Base-by-base conservation (phyloP, 208 protist genomes). In the Acanthamoeba royreba region DNA sequence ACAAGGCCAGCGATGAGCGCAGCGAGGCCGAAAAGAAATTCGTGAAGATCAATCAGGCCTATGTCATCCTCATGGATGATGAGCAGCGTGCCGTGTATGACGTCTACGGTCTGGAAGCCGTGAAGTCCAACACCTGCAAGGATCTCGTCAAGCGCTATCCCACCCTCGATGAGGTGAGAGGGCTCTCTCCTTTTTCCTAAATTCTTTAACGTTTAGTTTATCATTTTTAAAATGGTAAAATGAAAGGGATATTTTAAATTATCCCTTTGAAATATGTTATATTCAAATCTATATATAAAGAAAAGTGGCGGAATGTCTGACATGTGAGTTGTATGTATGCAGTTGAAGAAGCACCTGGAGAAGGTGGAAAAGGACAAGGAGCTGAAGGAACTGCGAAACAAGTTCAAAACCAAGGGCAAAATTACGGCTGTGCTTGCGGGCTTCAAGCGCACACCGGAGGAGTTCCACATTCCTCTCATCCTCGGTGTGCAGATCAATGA, bases 331-430 rank as follows among this genome's bases (percentile, higher is more conserved):
- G n/a, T n/a, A n/a, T n/a, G n/a, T n/a, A 74, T 45, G 4, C 40
- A 90, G 83, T 90, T 90, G 83, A 69, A 90, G 53, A 69, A 90
- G 52, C 83, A 72, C n/a, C 53, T 90, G 15, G 47, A 61, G 22
- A 90, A 90, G 52, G 53, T 69, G 22, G 83, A 90, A 19, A 90
- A 46, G 40, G 52, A 90, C 9, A 90, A 90, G 83, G 53, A 61
- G 11, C 28, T 72, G 40, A 61, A 69, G 40, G 52, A 61, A 35
- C 52, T 90, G 52, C 28, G 52, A 15, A 61, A 90, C 52, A 61
- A 69, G 83, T 90, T 90, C 83, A 90, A 90, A 22, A 69, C 46
- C 52, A 61, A 90, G 47, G 83, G 83, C 52, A 61, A 90, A 35
- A 69, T 69, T 25, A 69, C 53, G 3, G 46, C 53, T 2, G 83